Evolutionary conservation across 768 basidiomycete species (phyloP), one percentile per base, ranked within the genome.

Genomic region (Antrodiella citrinella): DNA sequence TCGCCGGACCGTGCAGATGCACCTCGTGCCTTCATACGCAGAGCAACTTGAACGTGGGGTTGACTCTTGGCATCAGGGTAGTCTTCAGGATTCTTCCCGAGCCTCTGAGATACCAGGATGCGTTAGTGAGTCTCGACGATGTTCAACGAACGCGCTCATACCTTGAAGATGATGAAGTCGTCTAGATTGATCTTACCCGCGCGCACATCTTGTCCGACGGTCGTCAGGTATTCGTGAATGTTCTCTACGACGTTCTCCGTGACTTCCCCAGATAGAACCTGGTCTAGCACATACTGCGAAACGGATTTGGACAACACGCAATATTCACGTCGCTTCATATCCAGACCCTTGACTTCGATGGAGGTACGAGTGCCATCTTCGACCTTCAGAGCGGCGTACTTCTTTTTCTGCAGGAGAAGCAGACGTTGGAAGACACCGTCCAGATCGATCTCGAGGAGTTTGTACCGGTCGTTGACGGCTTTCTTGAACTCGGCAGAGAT

Each of bases 251-350:
- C 94, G 18, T 72, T 73, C 65, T 99, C 96, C 0, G 92, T 91
- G 1, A 84, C 76, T 57, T 94, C 88, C 3, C 94, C 93, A 0
- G 91, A 96, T 4, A 99, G 70, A 38, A 99, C 87, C 57, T 88
- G 86, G 43, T 91, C 87, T 23, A 98, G 71, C 1, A 96, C 85
- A 57, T 57, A 97, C 92, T 88, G 86, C 0, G 94, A 97, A 25
- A 92, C 85, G 38, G 79, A 81, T 69, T 99, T 99, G 1, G 94
- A 97, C 48, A 99, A 67, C 0, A 77, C 77, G 54, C 87, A 94
- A 65, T 91, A 99, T 65, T 99, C 96, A 74, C 96, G 75, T 42
- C 96, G 82, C 67, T 98, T 98, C 96, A 99, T 98, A 68, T 99
- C 96, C 20, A 99, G 71, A 67, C 96, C 96, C 61, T 99, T 99